These are phyloP conservation scores for Friedmanniomyces simplex DNA, from an alignment of 495 filamentous ascomycete genomes.

Conservation along the genomic window DNA sequence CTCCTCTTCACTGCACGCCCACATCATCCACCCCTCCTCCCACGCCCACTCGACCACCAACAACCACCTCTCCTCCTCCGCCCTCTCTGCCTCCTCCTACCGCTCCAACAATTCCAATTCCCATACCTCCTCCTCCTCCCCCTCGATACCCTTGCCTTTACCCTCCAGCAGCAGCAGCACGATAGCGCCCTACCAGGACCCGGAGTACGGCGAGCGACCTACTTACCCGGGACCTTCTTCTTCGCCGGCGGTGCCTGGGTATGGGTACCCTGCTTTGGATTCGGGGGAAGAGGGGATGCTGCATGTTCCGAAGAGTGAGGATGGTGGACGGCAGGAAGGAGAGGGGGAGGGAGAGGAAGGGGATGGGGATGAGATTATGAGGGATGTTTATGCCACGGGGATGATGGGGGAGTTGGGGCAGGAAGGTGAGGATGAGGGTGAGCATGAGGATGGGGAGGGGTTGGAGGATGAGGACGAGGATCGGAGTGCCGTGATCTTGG, in stretches of 20 bases:
- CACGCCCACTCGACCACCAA: neutral
- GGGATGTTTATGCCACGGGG: conserved; percentile 6
- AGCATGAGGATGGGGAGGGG: too few species aligned
- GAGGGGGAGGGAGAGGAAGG: neutral
- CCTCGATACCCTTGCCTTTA: neutral
- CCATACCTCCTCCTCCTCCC: neutral
- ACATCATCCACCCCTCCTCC: too few species aligned
- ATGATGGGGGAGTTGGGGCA: neutral
- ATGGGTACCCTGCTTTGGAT: neutral
- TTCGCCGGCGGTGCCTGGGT: too few species aligned
- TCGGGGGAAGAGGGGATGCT: too few species aligned
- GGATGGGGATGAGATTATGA: conserved; percentile 9
- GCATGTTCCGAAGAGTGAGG: neutral
- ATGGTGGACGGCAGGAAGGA: neutral
- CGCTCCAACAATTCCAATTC: neutral
- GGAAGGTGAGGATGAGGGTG: neutral
- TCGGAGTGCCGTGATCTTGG: neutral
- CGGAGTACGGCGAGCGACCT: conserved; percentile 6
- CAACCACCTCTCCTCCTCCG: neutral
- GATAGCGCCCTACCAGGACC: conserved; percentile 2
- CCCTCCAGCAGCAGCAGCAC: neutral
- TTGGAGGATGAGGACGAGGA: neutral
- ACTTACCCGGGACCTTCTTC: neutral
- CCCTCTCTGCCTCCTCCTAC: too few species aligned
- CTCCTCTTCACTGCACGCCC: neutral